Conservation (phyloP, 305 asterid genomes). For the Plantago coronopus region DNA sequence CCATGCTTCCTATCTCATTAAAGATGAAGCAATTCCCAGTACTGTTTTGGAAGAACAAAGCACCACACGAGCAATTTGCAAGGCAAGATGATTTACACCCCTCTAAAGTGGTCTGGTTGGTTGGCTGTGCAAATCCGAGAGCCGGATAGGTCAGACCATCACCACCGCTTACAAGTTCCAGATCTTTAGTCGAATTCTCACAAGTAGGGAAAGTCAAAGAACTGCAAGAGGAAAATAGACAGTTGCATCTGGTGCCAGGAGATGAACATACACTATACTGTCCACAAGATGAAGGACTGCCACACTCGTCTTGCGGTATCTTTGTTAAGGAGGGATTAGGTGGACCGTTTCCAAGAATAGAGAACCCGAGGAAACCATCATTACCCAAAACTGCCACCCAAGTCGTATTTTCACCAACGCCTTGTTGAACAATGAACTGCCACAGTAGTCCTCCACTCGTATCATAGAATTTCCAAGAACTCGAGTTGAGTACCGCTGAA, state of each 20-base stretch:
- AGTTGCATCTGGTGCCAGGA: conserved; percentile 55
- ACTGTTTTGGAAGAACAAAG: conserved; percentile 55
- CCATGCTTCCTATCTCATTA: conserved; percentile 72
- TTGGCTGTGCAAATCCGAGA: conserved; percentile 47
- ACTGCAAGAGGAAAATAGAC: conserved; percentile 73
- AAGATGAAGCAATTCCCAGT: conserved; percentile 69
- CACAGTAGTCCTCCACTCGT: conserved; percentile 36
- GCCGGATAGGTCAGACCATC: conserved; percentile 58
- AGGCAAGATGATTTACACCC: conserved; percentile 63
- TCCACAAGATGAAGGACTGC: conserved; percentile 78
- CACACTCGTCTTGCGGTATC: conserved; percentile 64
- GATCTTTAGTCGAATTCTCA: conserved; percentile 24
- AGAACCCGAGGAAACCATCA: conserved; percentile 58
- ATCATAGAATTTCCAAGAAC: conserved; percentile 76
- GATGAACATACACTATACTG: conserved; percentile 54
- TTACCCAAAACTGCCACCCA: conserved; percentile 62
- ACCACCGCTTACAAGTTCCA: conserved; percentile 61
- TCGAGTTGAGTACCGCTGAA: conserved; percentile 36
- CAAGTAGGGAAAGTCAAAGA: conserved; percentile 40
- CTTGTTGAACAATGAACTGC: conserved; percentile 61
- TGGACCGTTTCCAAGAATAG: conserved; percentile 40
- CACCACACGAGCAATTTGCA: conserved; percentile 68
- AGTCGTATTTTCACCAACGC: conserved; percentile 37
- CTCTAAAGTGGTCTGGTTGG: conserved; percentile 45
- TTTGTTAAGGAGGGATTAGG: conserved; percentile 31